Base-by-base conservation (phyloP, 2,329 filamentous ascomycete species). In the Fusarium hainanense region DNA sequence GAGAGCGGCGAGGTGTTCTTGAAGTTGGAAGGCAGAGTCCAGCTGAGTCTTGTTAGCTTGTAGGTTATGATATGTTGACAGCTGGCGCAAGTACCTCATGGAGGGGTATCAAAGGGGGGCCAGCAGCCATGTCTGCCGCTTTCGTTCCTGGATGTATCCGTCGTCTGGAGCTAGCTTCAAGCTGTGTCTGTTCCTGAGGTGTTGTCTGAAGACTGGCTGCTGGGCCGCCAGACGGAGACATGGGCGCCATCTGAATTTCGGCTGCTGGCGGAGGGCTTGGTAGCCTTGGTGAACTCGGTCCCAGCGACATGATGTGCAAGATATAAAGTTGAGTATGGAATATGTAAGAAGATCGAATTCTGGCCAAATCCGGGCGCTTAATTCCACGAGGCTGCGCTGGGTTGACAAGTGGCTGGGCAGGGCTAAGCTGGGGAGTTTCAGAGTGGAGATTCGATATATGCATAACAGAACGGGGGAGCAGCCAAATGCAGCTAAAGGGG, bases 1-100 rank as follows among this genome's bases (percentile, higher is more conserved):
- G 18, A 98, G 88, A 37, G 96, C 93, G 79, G 97, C 95, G 57
- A 99, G 90, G 77, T 99, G 95, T 82, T 99, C 96, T 80, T 98
- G 97, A 20, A 98, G 89, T 80, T 98, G 96, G 79, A 98, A 99
- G 46, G 96, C 93, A 23, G 95, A 98, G 78, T 99, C 94, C 72
- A 99, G 93, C 93, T 98, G 79, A 57, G 13, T 28, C 18, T 42
- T 50, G 68, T 71, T 57, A 74, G 71, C 49, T 62, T 21, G 23
- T 14, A 54, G 54, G 13, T 50, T 27, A 23, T 28, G 9, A n/a
- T 16, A n/a, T 14, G 12, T 20, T 13, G 8, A 4, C 4, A 32
- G 21, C 7, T 30, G 30, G 37, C 58, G 43, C 37, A 44, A 79
- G 70, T 79, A 97, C 94, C 85, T 98, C 93, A 70, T 89, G 89